Conservation (phyloP, 305 asterid genomes). For the Fraxinus velutina region DNA sequence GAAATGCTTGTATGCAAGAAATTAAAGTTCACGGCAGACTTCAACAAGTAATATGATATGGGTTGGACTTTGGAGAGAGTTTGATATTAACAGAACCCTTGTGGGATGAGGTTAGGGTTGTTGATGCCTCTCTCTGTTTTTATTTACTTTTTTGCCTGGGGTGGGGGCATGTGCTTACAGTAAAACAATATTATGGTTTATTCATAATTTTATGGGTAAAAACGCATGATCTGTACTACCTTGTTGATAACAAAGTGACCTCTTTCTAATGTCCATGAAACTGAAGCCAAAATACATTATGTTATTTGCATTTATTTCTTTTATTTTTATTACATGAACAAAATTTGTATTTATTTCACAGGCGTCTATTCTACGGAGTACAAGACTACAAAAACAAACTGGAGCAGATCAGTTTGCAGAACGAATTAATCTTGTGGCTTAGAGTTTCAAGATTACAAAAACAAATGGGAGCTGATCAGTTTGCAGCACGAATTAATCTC, state of each 20-base stretch:
- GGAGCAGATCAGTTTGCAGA: slow-evolving; percentile 56
- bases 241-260: background rate
- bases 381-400: slow-evolving; percentile 37
- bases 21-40: background rate
- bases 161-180: background rate
- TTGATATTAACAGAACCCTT: background rate
- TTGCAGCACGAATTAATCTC: slow-evolving; percentile 54
- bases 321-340: background rate
- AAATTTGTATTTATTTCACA: slow-evolving; percentile 22
- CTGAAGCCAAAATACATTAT: background rate
- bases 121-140: background rate
- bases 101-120: background rate
- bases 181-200: background rate
- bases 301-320: background rate
- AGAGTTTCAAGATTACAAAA: slow-evolving; percentile 27
- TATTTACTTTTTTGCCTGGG: background rate
- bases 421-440: slow-evolving; percentile 38
- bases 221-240: background rate
- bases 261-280: background rate
- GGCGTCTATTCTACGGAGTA: slow-evolving; percentile 60
- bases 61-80: background rate
- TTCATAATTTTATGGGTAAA: background rate
- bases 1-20: background rate
- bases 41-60: background rate
- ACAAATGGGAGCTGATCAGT: slow-evolving; percentile 43